Percentiles rank a stretch among this genome's conserved stretches.
Evolutionary conservation across 2,329 filamentous ascomycete species (phyloP).

Genomic region (Hymenotorrendiella dingleyae): DNA sequence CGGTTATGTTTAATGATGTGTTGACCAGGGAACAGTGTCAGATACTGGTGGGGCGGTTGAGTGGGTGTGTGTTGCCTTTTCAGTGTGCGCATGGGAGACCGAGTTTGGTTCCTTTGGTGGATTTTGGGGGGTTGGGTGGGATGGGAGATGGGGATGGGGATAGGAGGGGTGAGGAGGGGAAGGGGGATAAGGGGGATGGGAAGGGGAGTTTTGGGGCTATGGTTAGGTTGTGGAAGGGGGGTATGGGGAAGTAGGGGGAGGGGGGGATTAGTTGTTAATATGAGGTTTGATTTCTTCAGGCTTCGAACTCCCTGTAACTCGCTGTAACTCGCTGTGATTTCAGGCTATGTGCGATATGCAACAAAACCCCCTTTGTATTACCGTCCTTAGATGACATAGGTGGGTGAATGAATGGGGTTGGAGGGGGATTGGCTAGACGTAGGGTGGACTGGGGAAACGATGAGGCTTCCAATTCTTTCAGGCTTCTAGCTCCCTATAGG

Average conservation of each 20-base stretch:
- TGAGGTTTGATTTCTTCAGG: too few species aligned
- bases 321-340: too few species aligned
- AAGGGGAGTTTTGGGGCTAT: not conserved
- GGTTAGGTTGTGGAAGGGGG: not conserved
- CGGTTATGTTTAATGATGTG: slow-evolving; percentile 81
- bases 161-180: not conserved
- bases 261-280: too few species aligned
- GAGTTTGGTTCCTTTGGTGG: slow-evolving; percentile 57
- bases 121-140: slow-evolving; percentile 34
- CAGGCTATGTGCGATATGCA: too few species aligned
- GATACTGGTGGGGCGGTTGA: slow-evolving; percentile 50
- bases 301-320: too few species aligned
- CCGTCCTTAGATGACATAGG: too few species aligned
- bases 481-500: too few species aligned
- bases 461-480: too few species aligned
- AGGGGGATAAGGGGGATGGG: not conserved
- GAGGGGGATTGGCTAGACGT: too few species aligned
- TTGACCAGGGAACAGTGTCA: slow-evolving; percentile 53
- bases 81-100: slow-evolving; percentile 77
- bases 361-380: too few species aligned
- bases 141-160: not conserved
- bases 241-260: not conserved
- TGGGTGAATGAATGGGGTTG: too few species aligned
- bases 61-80: slow-evolving; percentile 65
- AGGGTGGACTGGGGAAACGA: too few species aligned